Conservation (phyloP, 2,329 filamentous ascomycete species). For the Arthrobotrys megalospora region DNA sequence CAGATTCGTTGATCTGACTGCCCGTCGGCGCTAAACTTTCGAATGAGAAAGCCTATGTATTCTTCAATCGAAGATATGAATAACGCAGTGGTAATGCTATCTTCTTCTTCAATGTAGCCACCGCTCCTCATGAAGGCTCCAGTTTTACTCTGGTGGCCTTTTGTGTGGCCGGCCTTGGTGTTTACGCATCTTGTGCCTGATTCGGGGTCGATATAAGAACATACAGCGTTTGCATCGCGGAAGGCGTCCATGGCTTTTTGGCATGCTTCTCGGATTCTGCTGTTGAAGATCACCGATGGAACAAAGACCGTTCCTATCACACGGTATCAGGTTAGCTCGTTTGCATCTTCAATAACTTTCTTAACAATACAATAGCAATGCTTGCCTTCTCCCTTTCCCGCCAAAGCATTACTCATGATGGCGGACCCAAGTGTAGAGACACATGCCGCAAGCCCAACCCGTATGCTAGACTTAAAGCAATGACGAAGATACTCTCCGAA, state of each 20-base stretch:
- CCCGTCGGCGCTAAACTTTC: background rate
- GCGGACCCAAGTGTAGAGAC: background rate
- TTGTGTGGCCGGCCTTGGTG: background rate
- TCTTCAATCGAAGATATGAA: conserved; percentile 7
- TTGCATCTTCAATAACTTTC: background rate
- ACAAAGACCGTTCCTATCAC: background rate
- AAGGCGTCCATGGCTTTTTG: background rate
- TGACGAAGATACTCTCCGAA: conserved; percentile 6
- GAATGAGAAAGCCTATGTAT: background rate
- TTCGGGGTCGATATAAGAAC: conserved; percentile 1
- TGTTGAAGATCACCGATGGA: background rate
- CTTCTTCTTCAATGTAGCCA: background rate
- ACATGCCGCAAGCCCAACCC: background rate
- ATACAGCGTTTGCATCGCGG: background rate
- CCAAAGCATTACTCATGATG: conserved; percentile 16
- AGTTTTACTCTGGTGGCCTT: conserved; percentile 11
- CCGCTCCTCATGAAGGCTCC: background rate
- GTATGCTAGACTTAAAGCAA: background rate
- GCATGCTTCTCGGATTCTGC: background rate
- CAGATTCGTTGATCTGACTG: background rate
- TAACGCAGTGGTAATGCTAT: background rate
- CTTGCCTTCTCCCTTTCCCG: background rate
- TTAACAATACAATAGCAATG: background rate
- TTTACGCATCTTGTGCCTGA: conserved; percentile 1
- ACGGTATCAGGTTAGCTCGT: background rate